These are phyloP conservation scores for Penstemon eatonii DNA, from an alignment of 257 asterid genomes.

Conservation along the genomic window DNA sequence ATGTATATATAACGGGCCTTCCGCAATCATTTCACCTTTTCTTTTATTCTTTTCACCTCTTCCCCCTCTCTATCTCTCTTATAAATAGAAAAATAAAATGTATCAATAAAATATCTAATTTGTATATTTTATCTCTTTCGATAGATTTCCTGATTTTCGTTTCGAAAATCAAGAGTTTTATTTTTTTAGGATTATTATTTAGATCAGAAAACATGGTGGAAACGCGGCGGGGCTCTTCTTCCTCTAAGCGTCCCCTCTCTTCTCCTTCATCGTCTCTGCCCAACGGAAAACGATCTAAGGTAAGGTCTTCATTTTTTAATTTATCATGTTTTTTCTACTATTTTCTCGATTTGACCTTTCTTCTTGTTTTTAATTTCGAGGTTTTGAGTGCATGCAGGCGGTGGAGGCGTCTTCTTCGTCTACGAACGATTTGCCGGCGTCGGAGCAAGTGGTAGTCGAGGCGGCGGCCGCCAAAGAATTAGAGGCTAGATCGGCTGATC, in stretches of 20 bases:
- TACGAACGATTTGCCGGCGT: slow-evolving; percentile 47
- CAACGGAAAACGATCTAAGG: slow-evolving; percentile 86
- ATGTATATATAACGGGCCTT: not conserved
- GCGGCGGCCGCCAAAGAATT: slow-evolving; percentile 45
- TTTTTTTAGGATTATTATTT: not conserved
- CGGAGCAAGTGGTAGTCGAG: slow-evolving; percentile 38
- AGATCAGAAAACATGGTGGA: slow-evolving; percentile 66
- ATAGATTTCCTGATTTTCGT: slow-evolving; percentile 28
- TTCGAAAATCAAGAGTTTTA: not conserved
- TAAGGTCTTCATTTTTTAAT: slow-evolving; percentile 29
- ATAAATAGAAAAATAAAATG: too few species aligned
- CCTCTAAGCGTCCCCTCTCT: slow-evolving; percentile 68
- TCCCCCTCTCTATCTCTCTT: not conserved
- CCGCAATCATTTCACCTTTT: not conserved
- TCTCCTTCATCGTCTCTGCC: slow-evolving; percentile 61
- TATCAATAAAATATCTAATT: too few species aligned
- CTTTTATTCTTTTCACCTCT: not conserved
- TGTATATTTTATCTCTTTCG: not conserved
- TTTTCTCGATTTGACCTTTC: too few species aligned
- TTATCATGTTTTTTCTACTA: not conserved
- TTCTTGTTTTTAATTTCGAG: too few species aligned
- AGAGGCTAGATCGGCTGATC: slow-evolving; percentile 65
- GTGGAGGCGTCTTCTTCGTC: slow-evolving; percentile 71
- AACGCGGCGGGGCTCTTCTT: slow-evolving; percentile 79
- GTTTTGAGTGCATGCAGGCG: slow-evolving; percentile 54